Percentiles rank a stretch among this genome's conserved stretches.
Conservation (phyloP, 352 stramenopile species). For the Phytophthora quininea region DNA sequence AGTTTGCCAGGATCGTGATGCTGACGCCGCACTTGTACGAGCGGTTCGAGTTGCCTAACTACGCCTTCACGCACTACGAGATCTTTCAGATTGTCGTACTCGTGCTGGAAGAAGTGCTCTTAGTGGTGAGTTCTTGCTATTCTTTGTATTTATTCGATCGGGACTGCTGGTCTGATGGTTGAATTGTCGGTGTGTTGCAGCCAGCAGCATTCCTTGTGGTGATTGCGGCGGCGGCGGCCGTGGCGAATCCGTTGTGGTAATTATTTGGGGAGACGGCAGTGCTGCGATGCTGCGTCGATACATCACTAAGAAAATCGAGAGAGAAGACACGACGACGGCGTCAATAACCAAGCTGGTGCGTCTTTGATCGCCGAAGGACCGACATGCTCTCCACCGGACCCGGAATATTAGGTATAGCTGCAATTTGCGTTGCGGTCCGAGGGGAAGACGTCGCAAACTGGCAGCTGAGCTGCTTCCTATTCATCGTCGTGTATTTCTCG, state of each 20-base stretch:
- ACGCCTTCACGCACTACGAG: slow-evolving; percentile 72
- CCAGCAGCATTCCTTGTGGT: slow-evolving; percentile 71
- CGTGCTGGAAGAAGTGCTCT: slow-evolving; percentile 59
- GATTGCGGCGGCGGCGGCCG: slow-evolving; percentile 60
- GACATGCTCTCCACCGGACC: not conserved
- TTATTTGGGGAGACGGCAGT: not conserved
- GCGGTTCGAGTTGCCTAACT: slow-evolving; percentile 56
- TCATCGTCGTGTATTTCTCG: slow-evolving; percentile 27
- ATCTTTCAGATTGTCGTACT: slow-evolving; percentile 76
- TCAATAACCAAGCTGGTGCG: slow-evolving; percentile 2
- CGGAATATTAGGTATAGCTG: slow-evolving; percentile 30
- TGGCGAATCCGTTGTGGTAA: slow-evolving; percentile 73
- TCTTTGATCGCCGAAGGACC: not conserved
- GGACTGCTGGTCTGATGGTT: not conserved
- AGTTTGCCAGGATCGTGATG: slow-evolving; percentile 74
- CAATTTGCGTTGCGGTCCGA: slow-evolving; percentile 13
- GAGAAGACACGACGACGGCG: slow-evolving; percentile 16
- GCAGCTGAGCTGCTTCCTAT: slow-evolving; percentile 22
- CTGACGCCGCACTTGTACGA: slow-evolving; percentile 69
- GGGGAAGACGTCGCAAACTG: slow-evolving; percentile 16
- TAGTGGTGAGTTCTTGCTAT: slow-evolving; percentile 62
- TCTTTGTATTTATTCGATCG: not conserved
- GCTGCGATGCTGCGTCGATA: slow-evolving; percentile 11
- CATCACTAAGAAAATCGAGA: slow-evolving; percentile 23
- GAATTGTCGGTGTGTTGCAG: slow-evolving; percentile 30